Evolutionary conservation across 116 monocot species (phyloP).

Genomic region (Phalaenopsis hybrid): DNA sequence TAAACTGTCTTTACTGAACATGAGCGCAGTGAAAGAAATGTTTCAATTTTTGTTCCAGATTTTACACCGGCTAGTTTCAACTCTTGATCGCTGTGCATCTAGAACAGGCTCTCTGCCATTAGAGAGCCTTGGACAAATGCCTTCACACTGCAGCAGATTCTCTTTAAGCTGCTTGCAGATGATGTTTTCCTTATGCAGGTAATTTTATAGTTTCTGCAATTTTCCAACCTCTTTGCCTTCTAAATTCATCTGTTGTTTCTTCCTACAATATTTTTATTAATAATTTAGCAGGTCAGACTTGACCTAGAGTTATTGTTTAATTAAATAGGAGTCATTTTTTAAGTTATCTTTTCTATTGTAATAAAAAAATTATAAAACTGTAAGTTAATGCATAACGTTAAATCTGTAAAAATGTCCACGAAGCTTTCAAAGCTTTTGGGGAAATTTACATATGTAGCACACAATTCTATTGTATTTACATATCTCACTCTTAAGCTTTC

Average conservation of each 20-base stretch:
- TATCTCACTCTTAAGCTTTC: no score
- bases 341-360: background rate
- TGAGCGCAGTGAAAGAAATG: background rate
- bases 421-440: background rate
- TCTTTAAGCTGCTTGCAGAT: constrained; percentile 83
- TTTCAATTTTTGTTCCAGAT: constrained; percentile 34
- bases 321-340: background rate
- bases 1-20: constrained; percentile 3
- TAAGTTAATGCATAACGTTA: background rate
- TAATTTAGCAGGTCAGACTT: no score
- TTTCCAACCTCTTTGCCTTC: background rate
- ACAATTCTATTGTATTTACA: no score
- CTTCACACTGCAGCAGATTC: constrained; percentile 86
- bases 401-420: background rate
- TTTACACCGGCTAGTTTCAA: constrained; percentile 59
- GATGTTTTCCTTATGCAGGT: constrained; percentile 93
- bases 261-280: background rate
- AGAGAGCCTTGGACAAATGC: constrained; percentile 80
- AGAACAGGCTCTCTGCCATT: constrained; percentile 84
- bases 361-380: background rate
- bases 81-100: constrained; percentile 96
- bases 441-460: background rate
- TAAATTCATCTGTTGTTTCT: background rate
- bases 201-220: constrained; percentile 3
- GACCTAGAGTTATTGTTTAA: background rate